Conservation (phyloP, 2,329 filamentous ascomycete genomes). For the Sporothrix variecibatus region DNA sequence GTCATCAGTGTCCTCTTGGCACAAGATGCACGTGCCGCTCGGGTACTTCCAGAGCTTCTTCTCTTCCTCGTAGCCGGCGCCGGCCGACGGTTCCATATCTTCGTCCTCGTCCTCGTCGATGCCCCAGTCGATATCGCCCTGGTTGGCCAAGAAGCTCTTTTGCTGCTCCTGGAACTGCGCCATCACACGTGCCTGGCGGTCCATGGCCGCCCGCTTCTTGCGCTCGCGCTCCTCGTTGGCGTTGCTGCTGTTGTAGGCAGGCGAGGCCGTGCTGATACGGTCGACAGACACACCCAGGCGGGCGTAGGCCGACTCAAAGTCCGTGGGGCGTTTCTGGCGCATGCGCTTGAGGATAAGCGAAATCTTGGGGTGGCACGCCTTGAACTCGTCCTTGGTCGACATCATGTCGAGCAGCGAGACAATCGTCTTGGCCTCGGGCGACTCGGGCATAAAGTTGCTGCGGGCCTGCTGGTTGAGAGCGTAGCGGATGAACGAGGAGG, state of each 20-base stretch:
- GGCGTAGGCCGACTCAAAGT: slow-evolving; percentile 69
- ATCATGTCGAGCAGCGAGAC: slow-evolving; percentile 64
- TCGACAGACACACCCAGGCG: slow-evolving; percentile 70
- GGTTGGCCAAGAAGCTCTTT: slow-evolving; percentile 88
- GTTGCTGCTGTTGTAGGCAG: slow-evolving; percentile 64
- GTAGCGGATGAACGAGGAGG: slow-evolving; percentile 75
- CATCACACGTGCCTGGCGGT: slow-evolving; percentile 92
- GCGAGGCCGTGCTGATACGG: slow-evolving; percentile 77
- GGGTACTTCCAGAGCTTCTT: slow-evolving; percentile 88
- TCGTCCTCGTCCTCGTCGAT: slow-evolving; percentile 73
- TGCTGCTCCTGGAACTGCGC: slow-evolving; percentile 98
- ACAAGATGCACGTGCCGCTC: slow-evolving; percentile 88
- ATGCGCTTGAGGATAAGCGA: slow-evolving; percentile 79
- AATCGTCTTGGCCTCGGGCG: slow-evolving; percentile 61
- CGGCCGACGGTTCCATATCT: slow-evolving; percentile 32
- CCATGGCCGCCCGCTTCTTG: slow-evolving; percentile 88
- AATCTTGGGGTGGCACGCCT: slow-evolving; percentile 82
- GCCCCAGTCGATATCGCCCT: slow-evolving; percentile 85
- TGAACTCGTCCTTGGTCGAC: slow-evolving; percentile 71
- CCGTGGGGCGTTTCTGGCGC: slow-evolving; percentile 75
- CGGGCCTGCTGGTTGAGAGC: slow-evolving; percentile 66
- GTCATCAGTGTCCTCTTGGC: slow-evolving; percentile 94
- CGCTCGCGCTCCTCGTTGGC: slow-evolving; percentile 71
- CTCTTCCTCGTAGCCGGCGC: slow-evolving; percentile 58
- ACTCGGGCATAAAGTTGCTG: slow-evolving; percentile 56